These are phyloP conservation scores for Piper longum DNA, from an alignment of 164 flowering plant genomes.

Conservation along the genomic window DNA sequence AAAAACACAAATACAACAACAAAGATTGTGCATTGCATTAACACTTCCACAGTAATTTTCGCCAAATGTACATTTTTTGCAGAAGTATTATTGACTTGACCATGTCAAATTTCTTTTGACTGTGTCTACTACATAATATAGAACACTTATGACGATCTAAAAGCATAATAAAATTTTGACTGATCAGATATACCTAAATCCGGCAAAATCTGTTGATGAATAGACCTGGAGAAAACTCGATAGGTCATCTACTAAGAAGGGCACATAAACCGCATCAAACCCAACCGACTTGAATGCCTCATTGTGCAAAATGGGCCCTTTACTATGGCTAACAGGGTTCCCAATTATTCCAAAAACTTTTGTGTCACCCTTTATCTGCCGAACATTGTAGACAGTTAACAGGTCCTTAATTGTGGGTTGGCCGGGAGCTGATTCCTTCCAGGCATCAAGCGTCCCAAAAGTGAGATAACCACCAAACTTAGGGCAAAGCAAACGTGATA, in stretches of 20 bases:
- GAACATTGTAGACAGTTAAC: constrained; percentile 53
- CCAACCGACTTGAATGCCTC: constrained; percentile 62
- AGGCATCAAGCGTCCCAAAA: constrained; percentile 67
- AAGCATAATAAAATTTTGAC: neutral
- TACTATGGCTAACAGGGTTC: constrained; percentile 92
- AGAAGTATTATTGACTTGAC: neutral
- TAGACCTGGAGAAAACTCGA: constrained; percentile 55
- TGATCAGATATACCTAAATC: constrained; percentile 56
- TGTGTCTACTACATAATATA: neutral
- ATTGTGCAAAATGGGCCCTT: constrained; percentile 66
- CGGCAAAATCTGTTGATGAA: constrained; percentile 78
- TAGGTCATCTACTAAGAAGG: constrained; percentile 70
- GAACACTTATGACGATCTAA: neutral
- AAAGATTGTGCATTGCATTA: neutral
- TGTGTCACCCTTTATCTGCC: constrained; percentile 59
- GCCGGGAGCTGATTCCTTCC: constrained; percentile 86
- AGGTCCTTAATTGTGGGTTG: constrained; percentile 81
- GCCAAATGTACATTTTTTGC: too few species aligned
- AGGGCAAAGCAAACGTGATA: constrained; percentile 75
- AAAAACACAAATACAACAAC: neutral
- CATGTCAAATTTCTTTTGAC: too few species aligned
- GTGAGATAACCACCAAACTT: constrained; percentile 96
- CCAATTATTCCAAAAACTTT: constrained; percentile 89
- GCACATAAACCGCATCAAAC: constrained; percentile 77
- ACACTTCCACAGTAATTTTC: neutral